Evolutionary conservation across 805 yeast species (phyloP), one percentile per base, ranked within the genome.

Genomic region (Gaillardinia entomophila): DNA sequence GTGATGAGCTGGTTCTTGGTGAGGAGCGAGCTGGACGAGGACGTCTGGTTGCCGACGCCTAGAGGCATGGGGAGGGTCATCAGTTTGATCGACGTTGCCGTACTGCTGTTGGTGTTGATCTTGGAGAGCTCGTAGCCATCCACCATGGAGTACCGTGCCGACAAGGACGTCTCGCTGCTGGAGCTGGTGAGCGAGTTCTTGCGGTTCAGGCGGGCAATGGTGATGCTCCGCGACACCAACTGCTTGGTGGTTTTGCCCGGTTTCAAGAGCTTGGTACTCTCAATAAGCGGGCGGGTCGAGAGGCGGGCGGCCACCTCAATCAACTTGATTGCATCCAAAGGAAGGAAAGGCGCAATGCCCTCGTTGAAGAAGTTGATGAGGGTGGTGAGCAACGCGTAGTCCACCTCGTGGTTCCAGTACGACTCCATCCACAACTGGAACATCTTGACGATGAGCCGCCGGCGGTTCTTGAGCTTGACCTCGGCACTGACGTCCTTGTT

Each of bases 391-490:
- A 79, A 62, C 16, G 55, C 58, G 39, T 72, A 73, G 53, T 88
- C 95, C 4, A 57, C 34, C 27, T 70, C 66, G 30, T 73, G 75
- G 41, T 79, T 75, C 96, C 96, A 90, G 52, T 82, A 88, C 32
- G 92, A 80, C 55, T 87, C 95, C 55, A 90, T 60, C 98, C 98
- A 90, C 23, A 75, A 63, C 52, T 78, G 83, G 50, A 88, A 75
- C 53, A 82, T 68, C 42, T 73, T 75, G 43, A 81, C 76, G 25
- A 87, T 77, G 29, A 82, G 57, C 39, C 77, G 75, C 49, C 90
- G 64, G 52, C 92, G 70, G 41, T 70, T 78, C 46, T 73, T 77
- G 25, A 75, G 41, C 41, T 46, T 54, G 7, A 62, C 50, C 30
- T 60, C 65, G 23, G 37, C 34, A 37, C 54, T 50, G 4, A 51